Evolutionary conservation across 352 stramenopile species (phyloP), one percentile per base, ranked within the genome.

Genomic region (Globisporangium alternatum): DNA sequence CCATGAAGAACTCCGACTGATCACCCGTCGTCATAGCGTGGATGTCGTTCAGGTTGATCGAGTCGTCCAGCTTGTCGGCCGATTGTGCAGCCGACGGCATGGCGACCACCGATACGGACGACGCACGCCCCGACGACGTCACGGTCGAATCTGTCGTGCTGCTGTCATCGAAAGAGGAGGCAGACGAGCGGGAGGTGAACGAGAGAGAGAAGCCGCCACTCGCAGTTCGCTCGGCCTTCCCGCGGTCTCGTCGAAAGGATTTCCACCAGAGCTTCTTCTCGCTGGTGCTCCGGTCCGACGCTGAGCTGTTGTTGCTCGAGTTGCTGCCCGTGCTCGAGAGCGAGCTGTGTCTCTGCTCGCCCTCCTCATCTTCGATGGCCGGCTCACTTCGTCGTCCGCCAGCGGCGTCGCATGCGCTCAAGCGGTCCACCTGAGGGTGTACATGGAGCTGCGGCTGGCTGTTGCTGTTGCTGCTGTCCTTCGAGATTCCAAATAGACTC

Each of bases 241-340:
- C 47, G 60, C 80, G 80, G 10, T 82, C 78, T 17, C 82, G 80
- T 59, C 80, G 79, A 67, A 90, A 81, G 52, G 80, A 79, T 28
- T 73, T 79, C 83, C 83, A 91, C 83, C 83, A 91, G 31, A 88
- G 66, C 62, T 81, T 83, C 69, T 86, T 88, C 65, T 90, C 80
- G 61, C 65, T 83, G 65, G 74, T 77, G 62, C 31, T 68, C 21
- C 67, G 63, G 57, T 83, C 71, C 4, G 74, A 78, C 66, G 76
- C 78, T 53, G 59, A 76, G 44, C 67, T 82, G n/a, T 53, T 71
- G 39, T 54, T 58, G 51, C 73, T 80, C 10, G 59, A 55, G 33
- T 62, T 62, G 49, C 65, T 72, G 21, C 62, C 54, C 0, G 39
- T 67, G 31, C 35, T 62, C 6, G 63, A 67, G 30, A 57, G 39